phyloP scores from a whole-genome alignment of 2,329 filamentous ascomycete genomes.

The Aspergillus persii region DNA sequence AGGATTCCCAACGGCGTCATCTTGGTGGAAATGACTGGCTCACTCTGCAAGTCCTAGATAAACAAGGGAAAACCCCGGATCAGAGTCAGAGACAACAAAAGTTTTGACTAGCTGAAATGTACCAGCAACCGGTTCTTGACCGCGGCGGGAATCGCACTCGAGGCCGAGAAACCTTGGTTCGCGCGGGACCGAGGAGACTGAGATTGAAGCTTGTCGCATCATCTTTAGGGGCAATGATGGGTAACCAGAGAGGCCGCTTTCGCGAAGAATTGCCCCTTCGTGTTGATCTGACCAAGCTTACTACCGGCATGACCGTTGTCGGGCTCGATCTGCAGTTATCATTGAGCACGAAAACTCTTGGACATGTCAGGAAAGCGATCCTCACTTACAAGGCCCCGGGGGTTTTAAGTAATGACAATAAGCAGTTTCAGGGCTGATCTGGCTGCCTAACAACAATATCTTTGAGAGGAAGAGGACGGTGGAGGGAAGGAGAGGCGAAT shows the following conservation, averaged over 20 bases:
- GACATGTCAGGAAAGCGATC: not conserved
- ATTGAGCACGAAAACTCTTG: not conserved
- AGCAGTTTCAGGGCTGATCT: too few species aligned
- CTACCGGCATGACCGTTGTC: slow-evolving; percentile 30
- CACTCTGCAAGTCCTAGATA: slow-evolving; percentile 43
- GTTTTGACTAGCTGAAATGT: slow-evolving; percentile 19
- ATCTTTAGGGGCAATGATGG: slow-evolving; percentile 47
- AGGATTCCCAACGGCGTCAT: not conserved
- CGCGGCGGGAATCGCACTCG: slow-evolving; percentile 52
- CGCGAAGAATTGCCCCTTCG: slow-evolving; percentile 36
- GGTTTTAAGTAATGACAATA: not conserved
- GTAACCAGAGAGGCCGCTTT: slow-evolving; percentile 39
- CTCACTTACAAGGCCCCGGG: not conserved
- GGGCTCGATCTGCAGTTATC: slow-evolving; percentile 5
- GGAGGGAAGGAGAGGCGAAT: slow-evolving; percentile 2
- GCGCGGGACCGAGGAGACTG: slow-evolving; percentile 25
- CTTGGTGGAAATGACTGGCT: slow-evolving; percentile 18
- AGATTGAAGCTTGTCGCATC: slow-evolving; percentile 24
- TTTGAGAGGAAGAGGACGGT: not conserved
- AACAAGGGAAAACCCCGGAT: slow-evolving; percentile 9
- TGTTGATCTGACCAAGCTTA: slow-evolving; percentile 37
- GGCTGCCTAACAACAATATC: too few species aligned
- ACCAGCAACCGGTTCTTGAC: slow-evolving; percentile 56
- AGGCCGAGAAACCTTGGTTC: slow-evolving; percentile 33
- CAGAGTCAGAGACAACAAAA: slow-evolving; percentile 1